Conservation (phyloP, 176 grass and related monocot species). For the Puya raimondii region DNA sequence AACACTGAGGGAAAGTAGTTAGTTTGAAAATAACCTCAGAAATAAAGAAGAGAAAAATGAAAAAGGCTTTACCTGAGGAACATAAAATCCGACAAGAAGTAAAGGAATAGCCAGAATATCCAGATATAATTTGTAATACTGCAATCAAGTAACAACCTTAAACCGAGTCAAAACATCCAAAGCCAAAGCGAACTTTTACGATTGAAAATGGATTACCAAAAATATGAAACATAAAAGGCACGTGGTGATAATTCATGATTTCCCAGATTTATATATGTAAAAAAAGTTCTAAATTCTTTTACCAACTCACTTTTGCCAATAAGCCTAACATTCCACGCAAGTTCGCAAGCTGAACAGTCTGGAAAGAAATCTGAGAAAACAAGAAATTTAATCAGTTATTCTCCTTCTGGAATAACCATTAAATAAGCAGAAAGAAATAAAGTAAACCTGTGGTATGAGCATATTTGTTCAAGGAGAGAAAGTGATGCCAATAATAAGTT, state of each 20-base stretch:
- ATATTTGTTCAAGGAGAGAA: not conserved
- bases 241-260: too few relatives aligned
- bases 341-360: constrained; percentile 40
- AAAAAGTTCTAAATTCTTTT: not conserved
- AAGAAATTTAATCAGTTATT: constrained; percentile 14
- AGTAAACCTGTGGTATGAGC: not conserved
- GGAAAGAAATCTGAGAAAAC: constrained; percentile 58
- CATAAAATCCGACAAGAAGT: constrained; percentile 51
- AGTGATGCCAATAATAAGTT: not conserved
- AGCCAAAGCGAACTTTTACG: not conserved
- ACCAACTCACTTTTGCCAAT: constrained; percentile 55
- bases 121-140: constrained; percentile 91
- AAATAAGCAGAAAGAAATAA: not conserved
- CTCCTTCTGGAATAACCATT: not conserved
- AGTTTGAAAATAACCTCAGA: too few relatives aligned
- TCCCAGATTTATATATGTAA: too few relatives aligned
- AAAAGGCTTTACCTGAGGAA: constrained; percentile 69
- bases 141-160: constrained; percentile 20
- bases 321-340: constrained; percentile 54
- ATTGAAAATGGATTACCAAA: not conserved
- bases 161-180: not conserved
- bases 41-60: constrained; percentile 21
- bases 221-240: too few relatives aligned
- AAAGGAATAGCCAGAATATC: constrained; percentile 64
- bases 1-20: too few relatives aligned